A percentile compares a stretch with the other conserved stretches of the same genome.
phyloP scores from a whole-genome alignment of 1,284 basidiomycete species.

The Fomes fomentarius region DNA sequence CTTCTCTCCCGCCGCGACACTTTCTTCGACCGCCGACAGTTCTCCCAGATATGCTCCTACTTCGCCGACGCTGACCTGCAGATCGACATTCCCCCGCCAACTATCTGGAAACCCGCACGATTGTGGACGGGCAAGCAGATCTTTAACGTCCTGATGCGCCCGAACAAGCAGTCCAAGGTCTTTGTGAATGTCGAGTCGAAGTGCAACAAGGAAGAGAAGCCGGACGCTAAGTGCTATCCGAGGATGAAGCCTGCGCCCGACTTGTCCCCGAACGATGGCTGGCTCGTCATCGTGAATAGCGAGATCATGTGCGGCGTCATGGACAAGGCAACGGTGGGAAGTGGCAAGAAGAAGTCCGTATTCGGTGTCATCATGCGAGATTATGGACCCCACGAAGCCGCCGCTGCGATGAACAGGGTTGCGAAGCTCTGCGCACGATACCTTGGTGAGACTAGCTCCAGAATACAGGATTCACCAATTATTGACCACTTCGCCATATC shows the following conservation, averaged over 20 bases:
- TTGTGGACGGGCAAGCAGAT: slow-evolving; percentile 99
- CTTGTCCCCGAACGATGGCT: slow-evolving; percentile 97
- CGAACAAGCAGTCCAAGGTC: slow-evolving; percentile 85
- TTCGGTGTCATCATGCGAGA: slow-evolving; percentile 98
- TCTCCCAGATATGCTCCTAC: slow-evolving; percentile 97
- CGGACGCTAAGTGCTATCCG: slow-evolving; percentile 63
- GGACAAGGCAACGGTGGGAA: slow-evolving; percentile 98
- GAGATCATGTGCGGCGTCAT: slow-evolving; percentile 99
- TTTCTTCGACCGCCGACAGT: slow-evolving; percentile 94
- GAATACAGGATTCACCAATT: too few species aligned
- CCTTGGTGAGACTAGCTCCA: slow-evolving; percentile 60
- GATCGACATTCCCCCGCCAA: slow-evolving; percentile 95
- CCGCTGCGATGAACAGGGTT: slow-evolving; percentile 93
- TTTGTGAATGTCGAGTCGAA: slow-evolving; percentile 96
- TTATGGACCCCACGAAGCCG: slow-evolving; percentile 95
- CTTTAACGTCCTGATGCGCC: slow-evolving; percentile 96
- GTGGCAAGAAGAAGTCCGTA: slow-evolving; percentile 99
- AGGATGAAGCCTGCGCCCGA: slow-evolving; percentile 72
- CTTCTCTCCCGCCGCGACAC: slow-evolving; percentile 92
- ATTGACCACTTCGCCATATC: not conserved
- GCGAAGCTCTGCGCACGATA: slow-evolving; percentile 97
- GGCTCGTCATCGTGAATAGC: slow-evolving; percentile 96
- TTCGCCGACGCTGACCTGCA: slow-evolving; percentile 90
- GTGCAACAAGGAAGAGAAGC: slow-evolving; percentile 92
- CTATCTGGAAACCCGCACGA: slow-evolving; percentile 91